Conservation (phyloP, 1,284 basidiomycete genomes). For the Cryptococcus depauperatus region DNA sequence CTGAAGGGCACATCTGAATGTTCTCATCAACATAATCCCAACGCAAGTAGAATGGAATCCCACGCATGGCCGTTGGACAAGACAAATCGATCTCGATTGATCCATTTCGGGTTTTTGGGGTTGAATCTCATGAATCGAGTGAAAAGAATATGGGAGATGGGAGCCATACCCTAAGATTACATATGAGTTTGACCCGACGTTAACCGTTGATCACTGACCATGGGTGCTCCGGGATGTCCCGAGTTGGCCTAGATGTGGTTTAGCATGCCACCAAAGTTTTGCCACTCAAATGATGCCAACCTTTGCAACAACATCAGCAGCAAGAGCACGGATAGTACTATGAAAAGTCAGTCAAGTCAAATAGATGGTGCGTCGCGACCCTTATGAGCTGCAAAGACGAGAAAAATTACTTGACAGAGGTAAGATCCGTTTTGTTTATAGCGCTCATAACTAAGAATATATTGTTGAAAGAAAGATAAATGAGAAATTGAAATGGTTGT, state of each 20-base stretch:
- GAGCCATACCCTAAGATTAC: constrained; percentile 59
- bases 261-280: no score
- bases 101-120: constrained; percentile 82
- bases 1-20: constrained; percentile 59
- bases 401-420: constrained; percentile 34
- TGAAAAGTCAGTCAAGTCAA: not conserved
- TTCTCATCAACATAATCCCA: not conserved
- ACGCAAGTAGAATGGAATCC: constrained; percentile 5
- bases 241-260: constrained; percentile 70
- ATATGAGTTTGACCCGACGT: no score
- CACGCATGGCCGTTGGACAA: constrained; percentile 47
- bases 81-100: constrained; percentile 64
- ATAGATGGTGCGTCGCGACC: not conserved
- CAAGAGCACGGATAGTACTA: constrained; percentile 47
- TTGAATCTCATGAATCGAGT: constrained; percentile 73
- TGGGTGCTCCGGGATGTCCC: constrained; percentile 84
- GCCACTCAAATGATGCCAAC: constrained; percentile 49
- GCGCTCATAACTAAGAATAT: constrained; percentile 9
- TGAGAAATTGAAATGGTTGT: constrained; percentile 2
- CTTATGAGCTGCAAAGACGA: not conserved
- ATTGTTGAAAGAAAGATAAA: constrained; percentile 2
- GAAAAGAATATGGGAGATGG: constrained; percentile 79
- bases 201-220: constrained; percentile 48
- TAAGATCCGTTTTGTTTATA: constrained; percentile 49
- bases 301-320: constrained; percentile 48